These are phyloP conservation scores for Debaryomycetaceae sp. DNA, from an alignment of 1,139 yeast species.

Conservation along the genomic window DNA sequence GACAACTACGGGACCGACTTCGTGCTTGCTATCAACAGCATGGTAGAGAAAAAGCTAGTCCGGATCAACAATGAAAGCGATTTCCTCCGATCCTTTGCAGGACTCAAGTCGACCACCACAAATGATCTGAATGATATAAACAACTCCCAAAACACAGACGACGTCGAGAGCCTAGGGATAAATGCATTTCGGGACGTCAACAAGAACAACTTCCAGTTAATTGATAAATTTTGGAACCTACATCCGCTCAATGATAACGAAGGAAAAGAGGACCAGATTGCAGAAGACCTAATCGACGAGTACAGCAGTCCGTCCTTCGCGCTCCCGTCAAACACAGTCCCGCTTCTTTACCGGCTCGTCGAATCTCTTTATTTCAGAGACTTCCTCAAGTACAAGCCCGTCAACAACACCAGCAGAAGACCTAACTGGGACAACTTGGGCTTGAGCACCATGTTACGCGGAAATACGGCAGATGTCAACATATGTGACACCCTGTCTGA, in stretches of 20 bases:
- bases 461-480: slow-evolving; percentile 34
- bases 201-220: slow-evolving; percentile 34
- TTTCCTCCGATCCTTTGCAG: slow-evolving; percentile 28
- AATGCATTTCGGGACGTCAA: slow-evolving; percentile 32
- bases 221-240: slow-evolving; percentile 45
- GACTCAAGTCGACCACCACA: slow-evolving; percentile 10
- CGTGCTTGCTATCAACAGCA: slow-evolving; percentile 25
- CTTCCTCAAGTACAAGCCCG: slow-evolving; percentile 42
- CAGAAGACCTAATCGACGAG: slow-evolving; percentile 16
- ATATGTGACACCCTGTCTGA: slow-evolving; percentile 29
- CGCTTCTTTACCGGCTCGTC: slow-evolving; percentile 45
- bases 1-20: slow-evolving; percentile 60
- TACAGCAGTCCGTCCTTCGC: slow-evolving; percentile 49
- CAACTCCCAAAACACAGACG: slow-evolving; percentile 8
- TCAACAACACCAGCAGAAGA: slow-evolving; percentile 34
- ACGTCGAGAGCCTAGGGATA: slow-evolving; percentile 24
- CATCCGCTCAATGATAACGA: slow-evolving; percentile 33
- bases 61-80: slow-evolving; percentile 24
- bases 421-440: slow-evolving; percentile 47
- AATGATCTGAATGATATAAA: slow-evolving; percentile 4
- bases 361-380: slow-evolving; percentile 50
- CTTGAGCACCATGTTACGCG: slow-evolving; percentile 37
- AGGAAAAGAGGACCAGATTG: neutral
- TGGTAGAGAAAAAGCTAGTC: slow-evolving; percentile 25
- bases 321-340: slow-evolving; percentile 52